These are phyloP conservation scores for Globisporangium takayamanum DNA, from an alignment of 352 stramenopile genomes.

Conservation along the genomic window DNA sequence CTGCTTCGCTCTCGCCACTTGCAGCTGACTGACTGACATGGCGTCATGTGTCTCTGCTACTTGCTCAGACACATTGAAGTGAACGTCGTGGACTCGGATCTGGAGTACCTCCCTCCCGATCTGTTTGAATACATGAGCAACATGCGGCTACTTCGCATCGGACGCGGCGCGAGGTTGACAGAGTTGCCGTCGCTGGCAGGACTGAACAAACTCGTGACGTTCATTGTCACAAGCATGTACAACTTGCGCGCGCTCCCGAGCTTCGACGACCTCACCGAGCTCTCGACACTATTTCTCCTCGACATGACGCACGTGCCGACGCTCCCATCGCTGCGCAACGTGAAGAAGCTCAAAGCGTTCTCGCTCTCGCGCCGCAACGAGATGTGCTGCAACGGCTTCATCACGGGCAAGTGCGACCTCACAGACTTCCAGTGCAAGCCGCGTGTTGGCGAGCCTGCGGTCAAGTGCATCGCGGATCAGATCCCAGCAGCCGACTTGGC, in stretches of 20 bases:
- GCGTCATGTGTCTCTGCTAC: background rate
- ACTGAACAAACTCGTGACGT: background rate
- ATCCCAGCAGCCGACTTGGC: too few species aligned
- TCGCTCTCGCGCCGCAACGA: background rate
- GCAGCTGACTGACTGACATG: background rate
- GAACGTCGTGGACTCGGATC: constrained; percentile 4
- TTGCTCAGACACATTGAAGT: constrained; percentile 11
- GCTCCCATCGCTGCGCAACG: too few species aligned
- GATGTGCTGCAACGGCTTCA: constrained; percentile 4
- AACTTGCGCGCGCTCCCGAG: background rate
- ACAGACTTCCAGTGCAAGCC: constrained; percentile 1
- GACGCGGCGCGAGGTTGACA: background rate
- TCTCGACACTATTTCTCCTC: too few species aligned
- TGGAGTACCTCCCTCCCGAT: background rate
- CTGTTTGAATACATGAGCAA: background rate
- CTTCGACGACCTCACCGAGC: background rate
- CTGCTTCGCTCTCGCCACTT: too few species aligned
- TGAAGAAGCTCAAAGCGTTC: constrained; percentile 1
- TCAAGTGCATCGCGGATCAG: background rate
- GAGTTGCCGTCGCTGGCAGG: constrained; percentile 1
- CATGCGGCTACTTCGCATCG: constrained; percentile 1
- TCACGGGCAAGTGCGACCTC: constrained; percentile 4
- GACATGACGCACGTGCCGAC: too few species aligned
- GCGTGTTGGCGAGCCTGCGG: background rate
- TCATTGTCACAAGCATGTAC: background rate